Base-by-base conservation (phyloP, 768 basidiomycete genomes). In the Hortiboletus campestris region DNA sequence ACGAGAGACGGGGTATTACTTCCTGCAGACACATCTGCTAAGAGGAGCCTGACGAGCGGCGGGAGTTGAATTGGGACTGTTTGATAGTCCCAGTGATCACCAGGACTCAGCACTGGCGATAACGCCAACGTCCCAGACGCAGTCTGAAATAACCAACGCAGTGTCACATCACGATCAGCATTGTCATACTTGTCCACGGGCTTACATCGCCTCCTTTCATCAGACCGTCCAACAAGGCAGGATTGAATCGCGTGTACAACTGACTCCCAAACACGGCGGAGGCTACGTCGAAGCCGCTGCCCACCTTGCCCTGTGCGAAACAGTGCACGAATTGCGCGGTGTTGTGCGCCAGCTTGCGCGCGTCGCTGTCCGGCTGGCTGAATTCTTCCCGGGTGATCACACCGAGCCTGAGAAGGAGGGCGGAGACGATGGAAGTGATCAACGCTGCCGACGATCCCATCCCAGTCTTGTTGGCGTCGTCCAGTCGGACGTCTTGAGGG, bases 401-500 rank as follows among this genome's bases (percentile, higher is more conserved):
- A 35, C 75, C 72, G 57, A 93, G 78, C 63, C 92, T 91, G 28
- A 93, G 74, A 28, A 98, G 82, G 34, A 99, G 80, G 2, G 85
- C 87, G 42, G 91, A 86, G 48, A 94, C 89, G 56, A 98, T 83
- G 42, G 96, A 96, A 2, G 97, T 98, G 69, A 98, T 97, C 59
- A 99, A 82, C 0, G 97, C 94, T 6, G 97, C 97, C 3, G 94
- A 97, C 7, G 95, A 98, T 39, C 97, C 97, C 46, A 98, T 84
- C 10, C 97, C 97, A 0, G 97, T 98, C 76, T 99, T 99, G 80
- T 98, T 94, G n/a, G 96, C 95, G 47, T 91, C 76, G 1, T 80
- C 74, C 36, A 99, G 77, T 1, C 72, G 74, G 46, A 88, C 86
- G 53, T 84, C 82, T 16, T 90, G 86, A 25, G 80, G 76, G 32